Base-by-base conservation (phyloP, 1,284 basidiomycete genomes). In the Vanrija sp. region DNA sequence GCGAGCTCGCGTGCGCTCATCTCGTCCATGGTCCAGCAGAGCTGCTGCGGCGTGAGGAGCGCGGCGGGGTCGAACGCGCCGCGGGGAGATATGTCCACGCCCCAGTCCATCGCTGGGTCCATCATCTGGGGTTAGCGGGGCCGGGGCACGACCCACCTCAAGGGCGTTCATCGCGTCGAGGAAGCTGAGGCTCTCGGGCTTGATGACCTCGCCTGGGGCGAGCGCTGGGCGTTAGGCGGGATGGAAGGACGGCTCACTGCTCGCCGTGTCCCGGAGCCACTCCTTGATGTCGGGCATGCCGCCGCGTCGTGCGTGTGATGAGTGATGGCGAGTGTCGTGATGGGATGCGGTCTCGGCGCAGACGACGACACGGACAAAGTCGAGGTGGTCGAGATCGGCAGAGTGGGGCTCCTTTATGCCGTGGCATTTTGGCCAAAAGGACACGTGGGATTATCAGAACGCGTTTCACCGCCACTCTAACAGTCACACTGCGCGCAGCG, bases 111-210 rank as follows among this genome's bases (percentile, higher is more conserved):
- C 15, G 88, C 84, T 12, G 88, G 85, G 72, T 95, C 90, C 53
- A 90, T 89, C 55, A 95, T 91, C 67, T 72, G 60, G 19, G 12
- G 45, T 56, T 20, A 59, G 48, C 27, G 24, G 23, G 16, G 3
- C 18, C 24, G 2, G 7, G 23, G n/a, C 20, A 10, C 7, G 10
- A 42, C 59, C 41, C 31, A 88, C 87, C 80, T 90, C 86, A 52
- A 94, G 84, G 16, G 89, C 88, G 59, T 87, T 88, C 91, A 95
- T 94, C 14, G 89, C 85, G 57, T 95, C 91, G 58, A 86, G 80
- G 45, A 93, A 77, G 15, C 83, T 82, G 61, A 90, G 86, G 31
- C 82, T 82, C 1, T 84, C 80, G 56, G 84, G 83, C 41, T 89
- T 80, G n/a, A 91, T 60, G 57, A 90, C 78, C 47, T 80, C 79